Evolutionary conservation across 2,329 filamentous ascomycete genomes (phyloP).

Genomic region (Colletotrichum sidae): DNA sequence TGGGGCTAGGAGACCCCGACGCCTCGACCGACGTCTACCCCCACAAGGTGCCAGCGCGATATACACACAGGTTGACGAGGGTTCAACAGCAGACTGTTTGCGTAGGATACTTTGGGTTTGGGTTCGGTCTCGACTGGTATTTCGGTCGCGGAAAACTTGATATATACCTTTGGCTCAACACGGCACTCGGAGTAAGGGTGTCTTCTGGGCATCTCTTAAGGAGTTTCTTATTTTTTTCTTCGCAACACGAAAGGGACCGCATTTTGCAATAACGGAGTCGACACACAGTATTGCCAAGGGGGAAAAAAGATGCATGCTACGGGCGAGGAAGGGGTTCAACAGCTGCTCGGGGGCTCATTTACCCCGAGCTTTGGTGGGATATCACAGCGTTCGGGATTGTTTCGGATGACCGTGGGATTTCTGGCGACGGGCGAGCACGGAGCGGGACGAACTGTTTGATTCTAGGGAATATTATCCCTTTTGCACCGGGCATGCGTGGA

Average conservation of each 20-base stretch:
- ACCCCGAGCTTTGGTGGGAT: slow-evolving; percentile 23
- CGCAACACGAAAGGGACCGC: slow-evolving; percentile 32
- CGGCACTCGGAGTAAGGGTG: slow-evolving; percentile 38
- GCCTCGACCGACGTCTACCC: background rate
- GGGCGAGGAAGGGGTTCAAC: slow-evolving; percentile 26
- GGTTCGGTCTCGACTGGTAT: slow-evolving; percentile 34
- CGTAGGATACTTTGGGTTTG: slow-evolving; percentile 29
- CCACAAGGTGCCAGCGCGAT: slow-evolving; percentile 12
- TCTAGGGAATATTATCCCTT: slow-evolving; percentile 28
- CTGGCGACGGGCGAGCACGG: slow-evolving; percentile 33
- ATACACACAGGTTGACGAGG: slow-evolving; percentile 13
- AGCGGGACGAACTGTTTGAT: slow-evolving; percentile 28
- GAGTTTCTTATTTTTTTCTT: slow-evolving; percentile 36
- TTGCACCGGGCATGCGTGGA: slow-evolving; percentile 25
- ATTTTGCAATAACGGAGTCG: slow-evolving; percentile 37
- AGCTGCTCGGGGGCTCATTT: slow-evolving; percentile 17
- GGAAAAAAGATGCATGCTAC: slow-evolving; percentile 32
- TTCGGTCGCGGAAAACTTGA: slow-evolving; percentile 37
- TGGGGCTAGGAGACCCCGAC: slow-evolving; percentile 75
- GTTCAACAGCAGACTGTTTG: slow-evolving; percentile 17
- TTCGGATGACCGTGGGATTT: slow-evolving; percentile 30
- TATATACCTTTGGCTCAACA: slow-evolving; percentile 38
- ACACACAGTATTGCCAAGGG: slow-evolving; percentile 33
- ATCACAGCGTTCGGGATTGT: slow-evolving; percentile 27
- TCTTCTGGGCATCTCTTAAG: slow-evolving; percentile 35